These are phyloP conservation scores for Buxus sempervirens DNA, from an alignment of 164 flowering plant genomes.

Conservation along the genomic window DNA sequence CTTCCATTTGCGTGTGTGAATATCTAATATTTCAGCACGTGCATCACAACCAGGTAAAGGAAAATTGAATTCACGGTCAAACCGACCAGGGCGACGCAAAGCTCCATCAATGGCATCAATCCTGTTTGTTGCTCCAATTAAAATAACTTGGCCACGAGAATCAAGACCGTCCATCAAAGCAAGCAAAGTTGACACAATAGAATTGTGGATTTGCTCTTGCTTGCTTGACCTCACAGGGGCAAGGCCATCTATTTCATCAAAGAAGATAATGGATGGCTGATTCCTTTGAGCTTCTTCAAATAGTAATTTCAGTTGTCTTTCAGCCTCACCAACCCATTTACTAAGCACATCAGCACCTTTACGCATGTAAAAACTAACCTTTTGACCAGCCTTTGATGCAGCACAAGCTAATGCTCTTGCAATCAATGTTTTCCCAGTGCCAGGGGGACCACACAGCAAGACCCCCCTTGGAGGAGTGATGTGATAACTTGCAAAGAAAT, in stretches of 20 bases:
- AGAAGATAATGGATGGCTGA: conserved; percentile 97
- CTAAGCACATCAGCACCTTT: conserved; percentile 99
- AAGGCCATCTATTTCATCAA: conserved; percentile 99
- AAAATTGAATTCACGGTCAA: conserved; percentile 97
- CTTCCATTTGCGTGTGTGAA: conserved; percentile 98
- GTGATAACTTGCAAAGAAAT: conserved; percentile 88
- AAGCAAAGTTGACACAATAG: conserved; percentile 95
- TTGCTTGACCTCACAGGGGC: conserved; percentile 99
- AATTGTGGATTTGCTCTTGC: conserved; percentile 99
- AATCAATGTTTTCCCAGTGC: conserved; percentile 96
- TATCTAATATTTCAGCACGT: conserved; percentile 91
- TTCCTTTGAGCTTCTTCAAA: conserved; percentile 99
- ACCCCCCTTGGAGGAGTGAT: conserved; percentile 99
- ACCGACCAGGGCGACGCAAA: conserved; percentile 95
- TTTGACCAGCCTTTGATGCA: conserved; percentile 99
- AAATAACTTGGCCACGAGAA: conserved; percentile 98
- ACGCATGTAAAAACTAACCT: conserved; percentile 99
- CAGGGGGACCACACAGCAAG: conserved; percentile 98
- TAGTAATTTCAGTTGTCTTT: conserved; percentile 88
- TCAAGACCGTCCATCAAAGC: conserved; percentile 99
- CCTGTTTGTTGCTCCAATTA: conserved; percentile 98
- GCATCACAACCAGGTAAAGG: conserved; percentile 97
- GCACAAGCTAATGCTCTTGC: conserved; percentile 99
- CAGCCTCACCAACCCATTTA: conserved; percentile 99
- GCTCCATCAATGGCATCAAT: conserved; percentile 99